Base-by-base conservation (phyloP, 176 grass and related monocot genomes). In the Stipa capillata region DNA sequence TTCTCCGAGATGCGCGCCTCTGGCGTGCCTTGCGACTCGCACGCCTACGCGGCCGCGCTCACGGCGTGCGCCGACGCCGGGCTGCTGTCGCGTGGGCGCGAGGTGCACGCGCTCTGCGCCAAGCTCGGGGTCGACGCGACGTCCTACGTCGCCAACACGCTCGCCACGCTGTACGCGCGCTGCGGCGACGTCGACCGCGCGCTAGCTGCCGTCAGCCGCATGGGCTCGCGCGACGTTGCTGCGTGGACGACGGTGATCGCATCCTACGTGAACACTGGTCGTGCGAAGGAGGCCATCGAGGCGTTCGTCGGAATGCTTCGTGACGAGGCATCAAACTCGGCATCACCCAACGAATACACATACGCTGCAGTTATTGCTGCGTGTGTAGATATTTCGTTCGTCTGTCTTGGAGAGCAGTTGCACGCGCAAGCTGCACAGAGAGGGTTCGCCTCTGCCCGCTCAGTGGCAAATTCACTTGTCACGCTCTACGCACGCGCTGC, bases 101-200 rank as follows among this genome's bases (percentile, higher is more conserved):
- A 93, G 61, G 61, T 93, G 54, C 91, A 93, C 70, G 77, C 91
- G 6, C 57, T 77, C 51, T 65, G 66, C 39, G 65, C 84, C 70
- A 87, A 87, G 58, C 76, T 89, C 15, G 87, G 84, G 29, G 36
- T 90, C 63, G 87, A 87, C 75, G 43, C 80, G 8, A 43, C 24
- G 24, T 55, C 87, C 17, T 93, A 79, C 73, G 84, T 93, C n/a
- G 80, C 87, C 56, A 93, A 90, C 64, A 87, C 87, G 72, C 87
- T 90, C 37, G 84, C 84, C 1, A 37, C 80, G 21, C 73, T 93
- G 48, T 93, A 93, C 76, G 45, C 84, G 33, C 81, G 82, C 13
- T 82, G 69, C 37, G 71, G 87, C 50, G 55, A 68, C 17, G 28
- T 67, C 0, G 66, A 69, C 65, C 14, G 35, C 23, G 35, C 85